A percentile compares a stretch with the other conserved stretches of the same genome.
Evolutionary conservation across 1,139 yeast genomes (phyloP).

Genomic region (Candida freyschussii): DNA sequence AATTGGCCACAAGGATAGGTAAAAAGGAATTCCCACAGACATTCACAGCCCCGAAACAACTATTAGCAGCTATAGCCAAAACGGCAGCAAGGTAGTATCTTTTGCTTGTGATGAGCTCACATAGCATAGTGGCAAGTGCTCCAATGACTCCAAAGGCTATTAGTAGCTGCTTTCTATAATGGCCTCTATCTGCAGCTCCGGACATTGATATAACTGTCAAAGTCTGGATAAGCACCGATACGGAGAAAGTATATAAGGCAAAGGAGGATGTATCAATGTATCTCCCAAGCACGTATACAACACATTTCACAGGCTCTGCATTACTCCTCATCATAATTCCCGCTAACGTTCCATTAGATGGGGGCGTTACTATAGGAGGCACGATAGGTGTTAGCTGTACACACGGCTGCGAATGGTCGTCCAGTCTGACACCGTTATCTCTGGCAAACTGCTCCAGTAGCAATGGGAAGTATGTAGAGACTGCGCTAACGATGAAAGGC

Average conservation of each 20-base stretch:
- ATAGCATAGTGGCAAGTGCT: conserved; percentile 43
- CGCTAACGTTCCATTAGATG: conserved; percentile 3
- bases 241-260: conserved; percentile 63
- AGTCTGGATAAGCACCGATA: conserved; percentile 60
- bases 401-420: conserved; percentile 47
- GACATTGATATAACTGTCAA: conserved; percentile 61
- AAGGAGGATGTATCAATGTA: conserved; percentile 64
- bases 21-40: conserved; percentile 72
- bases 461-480: conserved; percentile 67
- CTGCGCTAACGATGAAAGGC: conserved; percentile 68
- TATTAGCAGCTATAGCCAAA: conserved; percentile 54
- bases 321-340: neutral
- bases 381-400: conserved; percentile 19
- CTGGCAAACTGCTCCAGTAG: conserved; percentile 62
- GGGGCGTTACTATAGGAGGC: conserved; percentile 23
- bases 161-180: conserved; percentile 46
- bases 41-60: conserved; percentile 67
- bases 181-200: conserved; percentile 59
- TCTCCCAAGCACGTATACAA: conserved; percentile 41
- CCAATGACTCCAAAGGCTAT: conserved; percentile 54
- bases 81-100: conserved; percentile 52
- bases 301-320: conserved; percentile 30
- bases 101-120: conserved; percentile 36
- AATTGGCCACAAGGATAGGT: conserved; percentile 44
- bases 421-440: conserved; percentile 53